Base-by-base conservation (phyloP, 768 basidiomycete species). In the Candolleomyces efflorescens region DNA sequence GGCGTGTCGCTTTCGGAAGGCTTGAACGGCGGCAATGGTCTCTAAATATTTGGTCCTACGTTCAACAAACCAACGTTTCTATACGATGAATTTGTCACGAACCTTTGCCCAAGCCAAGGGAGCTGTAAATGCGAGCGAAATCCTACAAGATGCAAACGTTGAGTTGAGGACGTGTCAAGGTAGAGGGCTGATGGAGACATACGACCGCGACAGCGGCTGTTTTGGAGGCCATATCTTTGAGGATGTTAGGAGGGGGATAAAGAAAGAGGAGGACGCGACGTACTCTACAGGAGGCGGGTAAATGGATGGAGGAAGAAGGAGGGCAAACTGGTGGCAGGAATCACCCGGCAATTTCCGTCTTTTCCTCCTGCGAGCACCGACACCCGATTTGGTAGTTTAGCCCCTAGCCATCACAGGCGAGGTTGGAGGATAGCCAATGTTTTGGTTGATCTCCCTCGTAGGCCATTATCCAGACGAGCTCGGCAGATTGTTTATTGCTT, bases 1-100 rank as follows among this genome's bases (percentile, higher is more conserved):
- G 63, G 78, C 78, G 74, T 96, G 86, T 59, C 97, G 92, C 75
- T 95, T 97, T 75, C 97, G 91, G 87, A 99, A 98, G 41, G 91
- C 89, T 72, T 92, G 91, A 53, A 99, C 83, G 54, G 92, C 76
- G 55, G 92, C 80, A 68, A 97, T 82, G 65, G 96, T 95, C 79
- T 98, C 93, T 94, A 73, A 22, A 56, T 22, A 37, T 44, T 44
- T 44, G 3, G 6, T 22, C 5, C 47, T 17, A 9, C 4, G 22
- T 50, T 52, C 45, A 36, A 37, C 23, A 38, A 20, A 36, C 50
- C 3, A 22, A 4, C 36, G 18, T 27, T 39, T 23, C 32, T 7
- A 48, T 57, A 3, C 54, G 27, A 24, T 46, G 54, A 27, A 9
- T 26, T 0, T 18, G n/a, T 41, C 55, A 72, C 80, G n/a, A 53